These are phyloP conservation scores for Wickerhamomyces sp. DNA, from an alignment of 1,139 yeast genomes.

Conservation along the genomic window DNA sequence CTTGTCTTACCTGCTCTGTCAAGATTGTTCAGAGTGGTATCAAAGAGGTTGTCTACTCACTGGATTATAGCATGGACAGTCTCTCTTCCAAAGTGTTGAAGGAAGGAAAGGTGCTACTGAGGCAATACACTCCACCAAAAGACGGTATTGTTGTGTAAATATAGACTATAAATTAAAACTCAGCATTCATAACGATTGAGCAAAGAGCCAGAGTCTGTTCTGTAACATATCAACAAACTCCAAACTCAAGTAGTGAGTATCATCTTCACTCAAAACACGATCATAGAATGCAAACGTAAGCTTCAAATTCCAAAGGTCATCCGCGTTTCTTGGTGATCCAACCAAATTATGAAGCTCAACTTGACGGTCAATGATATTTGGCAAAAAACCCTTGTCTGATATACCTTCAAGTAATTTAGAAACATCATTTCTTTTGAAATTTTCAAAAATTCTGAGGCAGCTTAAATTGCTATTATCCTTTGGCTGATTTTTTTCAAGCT, in stretches of 20 bases:
- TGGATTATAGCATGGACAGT: constrained; percentile 86
- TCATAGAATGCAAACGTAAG: constrained; percentile 59
- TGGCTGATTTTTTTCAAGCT: constrained; percentile 9
- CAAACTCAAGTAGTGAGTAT: constrained; percentile 33
- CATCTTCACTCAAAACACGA: constrained; percentile 23
- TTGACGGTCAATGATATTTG: constrained; percentile 52
- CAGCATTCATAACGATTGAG: not conserved
- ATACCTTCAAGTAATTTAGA: constrained; percentile 10
- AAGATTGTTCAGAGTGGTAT: constrained; percentile 94
- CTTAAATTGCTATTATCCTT: constrained; percentile 6
- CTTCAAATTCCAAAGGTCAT: constrained; percentile 64
- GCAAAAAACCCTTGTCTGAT: constrained; percentile 15
- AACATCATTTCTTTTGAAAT: constrained; percentile 16
- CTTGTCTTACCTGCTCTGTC: constrained; percentile 92
- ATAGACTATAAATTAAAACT: not conserved
- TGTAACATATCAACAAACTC: constrained; percentile 50
- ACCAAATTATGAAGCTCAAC: constrained; percentile 46
- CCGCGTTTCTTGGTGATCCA: constrained; percentile 37
- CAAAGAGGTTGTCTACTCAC: constrained; percentile 88
- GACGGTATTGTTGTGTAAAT: constrained; percentile 22
- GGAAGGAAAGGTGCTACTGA: constrained; percentile 65
- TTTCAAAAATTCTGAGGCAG: constrained; percentile 12
- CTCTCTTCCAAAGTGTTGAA: constrained; percentile 64
- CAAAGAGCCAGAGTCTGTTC: constrained; percentile 35
- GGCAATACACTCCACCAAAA: constrained; percentile 69